phyloP scores from a whole-genome alignment of 495 filamentous ascomycete species.

The Penicillium herquei region DNA sequence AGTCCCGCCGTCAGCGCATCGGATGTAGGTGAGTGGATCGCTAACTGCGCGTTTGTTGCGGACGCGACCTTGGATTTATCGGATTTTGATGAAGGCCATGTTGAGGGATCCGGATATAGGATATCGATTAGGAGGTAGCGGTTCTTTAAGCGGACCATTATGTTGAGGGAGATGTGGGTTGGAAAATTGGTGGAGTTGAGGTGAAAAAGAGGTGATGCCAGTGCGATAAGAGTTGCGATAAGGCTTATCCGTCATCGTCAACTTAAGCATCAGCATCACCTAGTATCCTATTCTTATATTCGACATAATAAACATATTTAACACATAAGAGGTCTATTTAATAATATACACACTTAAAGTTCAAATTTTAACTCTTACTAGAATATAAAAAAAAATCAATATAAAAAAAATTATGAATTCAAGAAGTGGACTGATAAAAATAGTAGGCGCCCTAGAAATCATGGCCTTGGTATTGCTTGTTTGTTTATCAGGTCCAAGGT shows the following conservation, averaged over 20 bases:
- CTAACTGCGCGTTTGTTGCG: slow-evolving; percentile 42
- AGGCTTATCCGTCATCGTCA: background rate
- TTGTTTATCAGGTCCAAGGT: too few relatives aligned
- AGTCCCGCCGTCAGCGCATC: slow-evolving; percentile 59
- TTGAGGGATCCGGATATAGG: slow-evolving; percentile 68
- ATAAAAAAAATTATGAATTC: too few relatives aligned
- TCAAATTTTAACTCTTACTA: too few relatives aligned
- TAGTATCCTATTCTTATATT: too few relatives aligned
- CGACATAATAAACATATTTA: too few relatives aligned
- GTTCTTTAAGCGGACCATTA: slow-evolving; percentile 93
- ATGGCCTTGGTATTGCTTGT: too few relatives aligned
- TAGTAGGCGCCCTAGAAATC: too few relatives aligned
- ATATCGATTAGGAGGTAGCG: slow-evolving; percentile 92
- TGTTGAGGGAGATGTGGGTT: slow-evolving; percentile 4
- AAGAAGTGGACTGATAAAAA: too few relatives aligned
- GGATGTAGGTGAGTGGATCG: slow-evolving; percentile 74
- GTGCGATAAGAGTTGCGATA: background rate
- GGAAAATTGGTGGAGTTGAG: background rate
- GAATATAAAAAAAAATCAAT: too few relatives aligned
- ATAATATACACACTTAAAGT: too few relatives aligned
- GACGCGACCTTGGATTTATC: slow-evolving; percentile 5
- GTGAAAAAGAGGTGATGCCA: background rate
- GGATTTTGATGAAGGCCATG: slow-evolving; percentile 21
- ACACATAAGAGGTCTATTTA: too few relatives aligned
- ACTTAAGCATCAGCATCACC: too few relatives aligned